Evolutionary conservation across 2,329 filamentous ascomycete genomes (phyloP).

Genomic region (Talaromyces pinophilus): DNA sequence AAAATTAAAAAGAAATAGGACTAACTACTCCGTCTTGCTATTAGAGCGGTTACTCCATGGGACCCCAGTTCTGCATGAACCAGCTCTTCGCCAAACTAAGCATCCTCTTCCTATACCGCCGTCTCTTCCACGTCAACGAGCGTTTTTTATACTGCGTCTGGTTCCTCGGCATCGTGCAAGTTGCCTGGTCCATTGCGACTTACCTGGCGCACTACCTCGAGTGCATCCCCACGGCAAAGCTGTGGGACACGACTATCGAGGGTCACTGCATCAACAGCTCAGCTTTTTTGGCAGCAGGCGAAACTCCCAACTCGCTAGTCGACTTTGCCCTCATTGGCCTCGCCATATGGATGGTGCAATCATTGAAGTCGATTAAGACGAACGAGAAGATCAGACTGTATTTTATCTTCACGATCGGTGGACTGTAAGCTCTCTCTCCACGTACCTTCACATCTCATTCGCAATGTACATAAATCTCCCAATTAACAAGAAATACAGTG

Average conservation of each 20-base stretch:
- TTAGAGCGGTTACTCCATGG: constrained; percentile 18
- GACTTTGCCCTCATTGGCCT: constrained; percentile 17
- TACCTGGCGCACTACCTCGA: constrained; percentile 19
- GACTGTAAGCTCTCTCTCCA: constrained; percentile 4
- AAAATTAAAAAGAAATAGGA: neutral
- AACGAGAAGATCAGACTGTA: constrained; percentile 11
- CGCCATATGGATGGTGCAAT: constrained; percentile 20
- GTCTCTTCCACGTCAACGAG: constrained; percentile 17
- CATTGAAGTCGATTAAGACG: constrained; percentile 12
- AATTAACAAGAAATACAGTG: constrained; percentile 4
- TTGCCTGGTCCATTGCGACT: constrained; percentile 16
- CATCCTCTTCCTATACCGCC: constrained; percentile 18
- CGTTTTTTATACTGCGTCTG: constrained; percentile 15
- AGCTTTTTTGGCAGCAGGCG: constrained; percentile 13
- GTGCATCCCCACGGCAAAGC: constrained; percentile 15
- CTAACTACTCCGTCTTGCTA: neutral
- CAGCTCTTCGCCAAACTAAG: constrained; percentile 21
- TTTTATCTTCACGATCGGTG: constrained; percentile 18
- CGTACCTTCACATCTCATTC: neutral
- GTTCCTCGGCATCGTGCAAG: constrained; percentile 12
- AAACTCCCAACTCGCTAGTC: constrained; percentile 18
- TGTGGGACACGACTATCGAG: constrained; percentile 5
- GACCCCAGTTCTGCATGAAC: constrained; percentile 20
- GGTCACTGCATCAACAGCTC: constrained; percentile 18
- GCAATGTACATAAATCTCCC: neutral